Evolutionary conservation across 192 early-diverging fungal species (phyloP).

Genomic region (Lobosporangium transversale): DNA sequence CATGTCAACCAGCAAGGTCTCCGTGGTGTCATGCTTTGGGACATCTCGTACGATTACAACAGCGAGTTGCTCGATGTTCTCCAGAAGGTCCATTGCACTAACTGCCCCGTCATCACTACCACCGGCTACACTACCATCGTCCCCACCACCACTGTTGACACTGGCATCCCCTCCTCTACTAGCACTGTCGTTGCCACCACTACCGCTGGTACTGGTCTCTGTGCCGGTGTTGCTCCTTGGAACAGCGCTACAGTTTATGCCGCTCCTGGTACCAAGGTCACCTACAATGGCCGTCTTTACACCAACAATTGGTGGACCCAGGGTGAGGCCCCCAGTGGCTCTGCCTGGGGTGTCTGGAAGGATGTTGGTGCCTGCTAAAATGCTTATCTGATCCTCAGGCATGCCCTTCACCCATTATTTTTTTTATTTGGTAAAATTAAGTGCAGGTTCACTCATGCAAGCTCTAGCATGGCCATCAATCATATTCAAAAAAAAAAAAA

Average conservation of each 20-base stretch:
- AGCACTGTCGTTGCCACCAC: background rate
- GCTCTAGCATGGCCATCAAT: too few relatives aligned
- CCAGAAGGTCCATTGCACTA: conserved; percentile 24
- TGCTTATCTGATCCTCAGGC: background rate
- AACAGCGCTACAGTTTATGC: conserved; percentile 24
- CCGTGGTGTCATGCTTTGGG: conserved; percentile 75
- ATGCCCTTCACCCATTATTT: too few relatives aligned
- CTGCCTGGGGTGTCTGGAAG: conserved; percentile 36
- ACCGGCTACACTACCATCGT: background rate
- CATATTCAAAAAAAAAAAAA: background rate
- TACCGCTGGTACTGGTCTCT: conserved; percentile 14
- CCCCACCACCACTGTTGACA: conserved; percentile 1
- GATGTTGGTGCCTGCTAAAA: conserved; percentile 27
- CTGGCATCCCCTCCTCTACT: background rate
- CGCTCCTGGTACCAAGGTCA: conserved; percentile 27
- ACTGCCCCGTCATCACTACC: conserved; percentile 16
- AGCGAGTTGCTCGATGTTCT: conserved; percentile 27
- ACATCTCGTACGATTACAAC: conserved; percentile 45
- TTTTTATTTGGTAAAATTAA: too few relatives aligned
- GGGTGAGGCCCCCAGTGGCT: conserved; percentile 16
- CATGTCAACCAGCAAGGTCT: conserved; percentile 58
- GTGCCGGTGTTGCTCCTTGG: conserved; percentile 39
- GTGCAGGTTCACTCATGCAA: conserved; percentile 30
- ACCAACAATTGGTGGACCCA: conserved; percentile 50
- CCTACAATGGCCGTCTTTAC: conserved; percentile 35